Percentiles rank a stretch among this genome's conserved stretches.
Evolutionary conservation across 2,329 filamentous ascomycete species (phyloP).

Genomic region (Colletotrichum noveboracense): DNA sequence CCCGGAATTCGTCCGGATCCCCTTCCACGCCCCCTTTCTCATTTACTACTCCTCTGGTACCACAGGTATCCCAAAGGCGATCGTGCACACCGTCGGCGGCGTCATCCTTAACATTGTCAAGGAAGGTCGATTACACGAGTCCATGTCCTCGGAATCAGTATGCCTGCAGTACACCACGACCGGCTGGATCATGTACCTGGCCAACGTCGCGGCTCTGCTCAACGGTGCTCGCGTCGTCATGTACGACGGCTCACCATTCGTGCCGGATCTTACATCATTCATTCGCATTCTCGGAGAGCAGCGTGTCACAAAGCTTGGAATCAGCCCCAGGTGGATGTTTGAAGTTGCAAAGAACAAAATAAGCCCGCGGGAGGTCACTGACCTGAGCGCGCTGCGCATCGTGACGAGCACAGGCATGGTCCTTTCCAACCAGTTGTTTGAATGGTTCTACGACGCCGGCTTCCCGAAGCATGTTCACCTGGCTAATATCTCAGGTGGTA

Average conservation of each 20-base stretch:
- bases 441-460: constrained; percentile 77
- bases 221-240: constrained; percentile 67
- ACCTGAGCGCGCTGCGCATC: constrained; percentile 64
- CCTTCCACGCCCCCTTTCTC: constrained; percentile 77
- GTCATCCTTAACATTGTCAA: constrained; percentile 60
- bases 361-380: constrained; percentile 63
- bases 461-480: constrained; percentile 74
- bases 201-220: constrained; percentile 62
- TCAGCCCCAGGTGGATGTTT: constrained; percentile 77
- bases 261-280: constrained; percentile 69
- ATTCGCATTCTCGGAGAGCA: constrained; percentile 67
- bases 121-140: constrained; percentile 62
- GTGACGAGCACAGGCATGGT: constrained; percentile 85
- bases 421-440: constrained; percentile 75
- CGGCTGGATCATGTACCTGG: constrained; percentile 89
- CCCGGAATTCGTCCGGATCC: constrained; percentile 63
- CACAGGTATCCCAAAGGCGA: constrained; percentile 84
- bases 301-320: constrained; percentile 74
- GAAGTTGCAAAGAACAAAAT: constrained; percentile 72
- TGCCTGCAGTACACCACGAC: constrained; percentile 68
- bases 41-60: constrained; percentile 83
- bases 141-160: constrained; percentile 42
- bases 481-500: constrained; percentile 78
- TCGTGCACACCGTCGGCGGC: constrained; percentile 78
- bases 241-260: constrained; percentile 86